phyloP scores from a whole-genome alignment of 176 grass and related monocot genomes.

The Elymus sibiricus region DNA sequence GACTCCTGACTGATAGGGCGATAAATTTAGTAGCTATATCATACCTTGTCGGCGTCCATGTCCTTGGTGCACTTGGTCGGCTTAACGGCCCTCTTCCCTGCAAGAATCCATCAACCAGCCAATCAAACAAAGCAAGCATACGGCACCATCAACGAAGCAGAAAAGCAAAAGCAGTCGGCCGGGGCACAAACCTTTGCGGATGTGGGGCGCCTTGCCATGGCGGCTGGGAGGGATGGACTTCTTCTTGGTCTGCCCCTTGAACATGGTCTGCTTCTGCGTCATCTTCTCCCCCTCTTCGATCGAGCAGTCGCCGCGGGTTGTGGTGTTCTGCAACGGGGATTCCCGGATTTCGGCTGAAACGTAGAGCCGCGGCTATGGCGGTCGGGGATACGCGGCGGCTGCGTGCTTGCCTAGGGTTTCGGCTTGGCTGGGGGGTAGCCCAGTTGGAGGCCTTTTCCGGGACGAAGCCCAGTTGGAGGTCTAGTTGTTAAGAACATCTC shows the following conservation, averaged over 20 bases:
- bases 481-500: no score
- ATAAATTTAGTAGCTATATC: not conserved
- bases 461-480: not conserved
- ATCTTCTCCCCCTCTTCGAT: constrained; percentile 35
- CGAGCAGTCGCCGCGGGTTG: not conserved
- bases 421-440: not conserved
- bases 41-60: constrained; percentile 70
- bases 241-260: constrained; percentile 80
- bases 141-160: not conserved
- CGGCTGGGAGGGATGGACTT: constrained; percentile 77
- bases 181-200: constrained; percentile 68
- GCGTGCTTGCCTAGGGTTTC: constrained; percentile 36
- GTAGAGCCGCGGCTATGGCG: not conserved
- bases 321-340: not conserved
- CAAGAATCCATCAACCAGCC: not conserved
- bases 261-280: constrained; percentile 89
- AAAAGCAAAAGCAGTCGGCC: not conserved
- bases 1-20: not conserved
- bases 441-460: not conserved
- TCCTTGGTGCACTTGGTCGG: constrained; percentile 62
- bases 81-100: constrained; percentile 77
- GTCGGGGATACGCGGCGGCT: not conserved
- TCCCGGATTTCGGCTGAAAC: not conserved
- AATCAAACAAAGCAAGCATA: not conserved
- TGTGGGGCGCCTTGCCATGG: constrained; percentile 65